A percentile compares a stretch with the other conserved stretches of the same genome.
Conservation (phyloP, 306 rosid genomes). For the Senna tora region DNA sequence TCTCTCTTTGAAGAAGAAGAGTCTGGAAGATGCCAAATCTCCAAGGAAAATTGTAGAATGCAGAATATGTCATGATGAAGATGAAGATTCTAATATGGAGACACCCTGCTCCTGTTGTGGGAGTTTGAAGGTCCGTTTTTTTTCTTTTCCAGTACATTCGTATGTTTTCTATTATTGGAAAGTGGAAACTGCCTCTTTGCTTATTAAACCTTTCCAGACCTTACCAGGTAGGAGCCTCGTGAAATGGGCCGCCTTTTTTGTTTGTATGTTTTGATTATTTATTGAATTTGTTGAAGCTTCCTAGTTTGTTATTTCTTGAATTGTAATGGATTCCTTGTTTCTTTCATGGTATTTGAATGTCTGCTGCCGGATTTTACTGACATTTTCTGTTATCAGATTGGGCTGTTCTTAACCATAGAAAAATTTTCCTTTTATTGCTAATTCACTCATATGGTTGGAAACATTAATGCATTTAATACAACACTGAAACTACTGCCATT, state of each 20-base stretch:
- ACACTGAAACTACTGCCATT: background rate
- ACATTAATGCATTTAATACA: constrained; percentile 8
- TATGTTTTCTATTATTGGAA: too few relatives aligned
- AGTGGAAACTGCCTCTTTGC: too few relatives aligned
- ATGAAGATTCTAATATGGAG: constrained; percentile 88
- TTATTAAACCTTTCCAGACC: too few relatives aligned
- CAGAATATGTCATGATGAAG: constrained; percentile 96
- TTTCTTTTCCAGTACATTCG: background rate
- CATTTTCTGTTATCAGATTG: constrained; percentile 4
- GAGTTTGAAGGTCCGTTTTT: constrained; percentile 76
- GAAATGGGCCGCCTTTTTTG: too few relatives aligned
- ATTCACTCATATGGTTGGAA: constrained; percentile 11
- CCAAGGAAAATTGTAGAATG: constrained; percentile 72
- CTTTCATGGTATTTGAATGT: background rate
- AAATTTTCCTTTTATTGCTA: background rate
- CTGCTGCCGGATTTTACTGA: constrained; percentile 4
- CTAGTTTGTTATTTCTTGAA: background rate
- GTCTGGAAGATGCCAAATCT: constrained; percentile 42
- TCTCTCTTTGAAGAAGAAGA: constrained; percentile 45
- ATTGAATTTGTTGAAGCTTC: constrained; percentile 11
- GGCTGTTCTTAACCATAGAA: background rate
- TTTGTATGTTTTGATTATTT: constrained; percentile 21
- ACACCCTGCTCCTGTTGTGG: constrained; percentile 97
- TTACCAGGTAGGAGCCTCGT: too few relatives aligned
- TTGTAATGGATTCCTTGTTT: constrained; percentile 10